Evolutionary conservation across 768 basidiomycete species (phyloP).

Genomic region (Postia placenta): DNA sequence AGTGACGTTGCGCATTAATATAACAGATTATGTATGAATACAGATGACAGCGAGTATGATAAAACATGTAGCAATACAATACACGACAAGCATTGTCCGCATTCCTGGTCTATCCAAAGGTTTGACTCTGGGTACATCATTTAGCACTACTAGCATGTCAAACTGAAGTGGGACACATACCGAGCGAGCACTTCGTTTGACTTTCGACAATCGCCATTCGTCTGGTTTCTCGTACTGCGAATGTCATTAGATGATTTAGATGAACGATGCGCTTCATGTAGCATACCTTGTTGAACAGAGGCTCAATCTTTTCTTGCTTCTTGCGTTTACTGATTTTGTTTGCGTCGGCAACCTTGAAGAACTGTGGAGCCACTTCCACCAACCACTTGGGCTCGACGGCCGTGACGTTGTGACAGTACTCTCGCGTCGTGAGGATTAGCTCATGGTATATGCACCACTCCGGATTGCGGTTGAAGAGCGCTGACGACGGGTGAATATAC

Average conservation of each 20-base stretch:
- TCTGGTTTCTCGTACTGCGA: slow-evolving; percentile 78
- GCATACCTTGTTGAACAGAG: slow-evolving; percentile 80
- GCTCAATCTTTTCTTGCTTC: slow-evolving; percentile 95
- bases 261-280: background rate
- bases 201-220: slow-evolving; percentile 90
- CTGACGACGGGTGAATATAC: slow-evolving; percentile 96
- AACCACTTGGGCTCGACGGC: slow-evolving; percentile 98
- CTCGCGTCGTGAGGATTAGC: slow-evolving; percentile 91
- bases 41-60: slow-evolving; percentile 1
- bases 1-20: background rate
- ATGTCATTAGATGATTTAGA: slow-evolving; percentile 3
- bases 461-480: slow-evolving; percentile 93
- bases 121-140: slow-evolving; percentile 57
- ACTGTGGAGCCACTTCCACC: slow-evolving; percentile 94
- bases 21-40: background rate
- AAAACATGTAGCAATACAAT: slow-evolving; percentile 12
- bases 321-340: slow-evolving; percentile 98
- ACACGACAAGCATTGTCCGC: too few species aligned
- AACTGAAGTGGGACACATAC: slow-evolving; percentile 13
- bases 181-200: slow-evolving; percentile 87
- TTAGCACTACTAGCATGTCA: background rate
- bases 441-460: slow-evolving; percentile 98
- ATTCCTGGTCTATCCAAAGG: slow-evolving; percentile 63
- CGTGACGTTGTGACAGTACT: slow-evolving; percentile 90
- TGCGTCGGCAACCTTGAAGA: slow-evolving; percentile 97